Conservation (phyloP, 306 rosid species). For the Pachyrhizus erosus region DNA sequence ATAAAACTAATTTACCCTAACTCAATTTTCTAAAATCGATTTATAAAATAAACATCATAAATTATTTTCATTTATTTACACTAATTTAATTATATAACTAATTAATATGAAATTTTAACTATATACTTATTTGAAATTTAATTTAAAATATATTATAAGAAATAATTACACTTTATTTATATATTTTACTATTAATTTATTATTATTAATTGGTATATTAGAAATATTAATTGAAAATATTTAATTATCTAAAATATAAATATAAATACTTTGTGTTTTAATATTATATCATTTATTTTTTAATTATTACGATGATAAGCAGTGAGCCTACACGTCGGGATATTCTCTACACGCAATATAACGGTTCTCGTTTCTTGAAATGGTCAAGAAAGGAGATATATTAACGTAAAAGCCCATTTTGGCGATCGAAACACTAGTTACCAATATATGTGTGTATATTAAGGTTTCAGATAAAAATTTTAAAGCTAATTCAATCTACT, state of each 20-base stretch:
- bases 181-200: neutral
- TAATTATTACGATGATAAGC: neutral
- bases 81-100: no score
- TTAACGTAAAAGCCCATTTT: neutral
- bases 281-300: neutral
- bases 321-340: neutral
- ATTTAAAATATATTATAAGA: neutral
- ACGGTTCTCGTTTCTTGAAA: neutral
- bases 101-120: no score
- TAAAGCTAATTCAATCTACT: no score
- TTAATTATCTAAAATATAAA: neutral
- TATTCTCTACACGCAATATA: neutral
- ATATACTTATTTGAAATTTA: neutral
- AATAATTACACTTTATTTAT: neutral
- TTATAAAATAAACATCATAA: no score
- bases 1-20: no score
- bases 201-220: neutral
- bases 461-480: no score
- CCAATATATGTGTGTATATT: no score
- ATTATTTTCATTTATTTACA: no score
- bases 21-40: no score
- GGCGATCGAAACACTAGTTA: no score
- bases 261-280: neutral
- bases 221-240: neutral
- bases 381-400: neutral